Evolutionary conservation across 2,329 filamentous ascomycete species (phyloP), one percentile per base, ranked within the genome.

Genomic region (Monilinia vaccinii-corymbosi): DNA sequence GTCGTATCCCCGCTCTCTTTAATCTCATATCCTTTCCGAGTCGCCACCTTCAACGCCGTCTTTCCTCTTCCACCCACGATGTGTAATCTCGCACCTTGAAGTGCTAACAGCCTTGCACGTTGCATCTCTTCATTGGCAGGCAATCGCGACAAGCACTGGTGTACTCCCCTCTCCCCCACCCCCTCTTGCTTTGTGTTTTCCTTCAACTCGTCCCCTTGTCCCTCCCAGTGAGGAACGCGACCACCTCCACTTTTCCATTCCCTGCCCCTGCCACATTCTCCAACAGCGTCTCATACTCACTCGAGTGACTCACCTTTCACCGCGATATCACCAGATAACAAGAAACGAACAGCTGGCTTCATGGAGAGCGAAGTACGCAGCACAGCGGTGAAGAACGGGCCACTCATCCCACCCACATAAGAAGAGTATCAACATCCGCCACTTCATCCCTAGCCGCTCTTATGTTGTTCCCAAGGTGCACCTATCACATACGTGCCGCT

Each of bases 371-470:
- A 14, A 62, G 38, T 36, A 63, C 65, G 44, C 49, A 56, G 23
- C 61, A n/a, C n/a, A n/a, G n/a, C n/a, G 61, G 56, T 68, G 66
- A 13, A 67, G 42, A 47, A 56, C 56, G 3, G 65, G 67, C 56
- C 61, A 64, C 32, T 62, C 50, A 21, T 59, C 46, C 58, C 63
- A 62, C n/a, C n/a, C n/a, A n/a, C n/a, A n/a, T n/a, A 42, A 63
- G 61, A 8, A 63, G 28, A 18, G 40, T 49, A 34, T 64, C 58
- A 7, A 65, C 51, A 60, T 64, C 47, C 3, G 64, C 65, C 14
- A 64, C 66, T 34, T 64, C 60, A 13, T 64, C 38, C 16, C 63
- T 59, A 4, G 63, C 38, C 2, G 59, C 51, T 47, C 55, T 63
- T 2, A 65, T 61, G n/a, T n/a, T n/a, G n/a, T n/a, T 8, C 52